Evolutionary conservation across 495 filamentous ascomycete species (phyloP), one percentile per base, ranked within the genome.

Genomic region (Podospora didyma): DNA sequence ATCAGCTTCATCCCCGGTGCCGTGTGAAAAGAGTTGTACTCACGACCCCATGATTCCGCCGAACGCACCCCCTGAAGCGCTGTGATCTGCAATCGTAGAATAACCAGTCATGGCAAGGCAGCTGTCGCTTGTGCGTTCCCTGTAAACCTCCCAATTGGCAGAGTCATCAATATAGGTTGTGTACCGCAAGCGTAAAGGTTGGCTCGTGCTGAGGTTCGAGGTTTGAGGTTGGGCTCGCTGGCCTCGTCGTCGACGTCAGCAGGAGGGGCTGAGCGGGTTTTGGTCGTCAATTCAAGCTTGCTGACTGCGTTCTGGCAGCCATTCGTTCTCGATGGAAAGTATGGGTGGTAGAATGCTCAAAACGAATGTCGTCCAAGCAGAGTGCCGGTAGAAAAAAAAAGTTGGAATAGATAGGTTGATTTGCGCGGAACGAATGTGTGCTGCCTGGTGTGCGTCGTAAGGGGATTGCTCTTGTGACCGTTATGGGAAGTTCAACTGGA

Each of bases 1-100:
- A 19, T n/a, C 16, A n/a, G 6, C n/a, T 23, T 21, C 48, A 5
- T 7, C 48, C 23, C 16, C 2, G 11, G 3, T 14, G n/a, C 12
- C 37, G 19, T 41, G 10, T 19, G 16, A 19, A 37, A 23, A n/a
- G 16, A 34, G 3, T 7, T 11, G n/a, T 35, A 60, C 68, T 41
- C 23, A 77, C 74, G 68, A 72, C 44, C 65, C 62, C 76, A 79
- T 79, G 51, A 70, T 70, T 62, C 59, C 67, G 46, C 62, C 57
- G 55, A 42, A 49, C 21, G 55, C 54, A 55, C 64, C 63, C 26
- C 62, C 61, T n/a, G 65, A 59, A 49, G 42, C 24, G 51, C 21
- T 61, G 62, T 63, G 70, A 71, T 69, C 64, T 57, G 70, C 60
- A 24, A 76, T 69, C 39, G 70, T 70, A 46, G 69, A 72, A 53